Percentiles rank a stretch among this genome's conserved stretches.
These are phyloP conservation scores for Vitis riparia DNA, from an alignment of 164 flowering plant species.

Conservation along the genomic window DNA sequence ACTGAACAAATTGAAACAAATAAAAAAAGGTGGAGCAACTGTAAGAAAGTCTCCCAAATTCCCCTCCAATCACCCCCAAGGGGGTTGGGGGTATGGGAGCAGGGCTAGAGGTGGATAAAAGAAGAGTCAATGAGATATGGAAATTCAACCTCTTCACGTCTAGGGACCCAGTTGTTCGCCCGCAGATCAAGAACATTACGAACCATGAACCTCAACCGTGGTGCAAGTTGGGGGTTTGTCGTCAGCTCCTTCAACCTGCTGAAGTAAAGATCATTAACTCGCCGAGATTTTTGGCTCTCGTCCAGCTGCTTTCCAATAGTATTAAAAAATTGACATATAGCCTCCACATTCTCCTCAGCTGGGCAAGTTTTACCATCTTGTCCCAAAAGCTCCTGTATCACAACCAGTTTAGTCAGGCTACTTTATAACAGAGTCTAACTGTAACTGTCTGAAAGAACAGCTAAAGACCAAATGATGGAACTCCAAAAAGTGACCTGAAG, in stretches of 20 bases:
- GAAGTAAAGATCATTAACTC: slow-evolving; percentile 74
- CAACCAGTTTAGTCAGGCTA: neutral
- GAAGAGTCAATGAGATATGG: neutral
- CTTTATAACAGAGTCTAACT: neutral
- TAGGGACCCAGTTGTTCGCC: slow-evolving; percentile 81
- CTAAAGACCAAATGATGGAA: neutral
- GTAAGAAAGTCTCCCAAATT: too few relatives aligned
- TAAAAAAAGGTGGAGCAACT: too few relatives aligned
- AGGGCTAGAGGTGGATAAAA: neutral
- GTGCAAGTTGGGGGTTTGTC: slow-evolving; percentile 64
- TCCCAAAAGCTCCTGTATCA: slow-evolving; percentile 77
- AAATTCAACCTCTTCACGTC: slow-evolving; percentile 79
- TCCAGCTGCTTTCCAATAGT: slow-evolving; percentile 98
- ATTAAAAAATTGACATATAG: slow-evolving; percentile 88
- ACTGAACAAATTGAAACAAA: too few relatives aligned
- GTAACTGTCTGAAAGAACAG: neutral
- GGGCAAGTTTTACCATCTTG: slow-evolving; percentile 70
- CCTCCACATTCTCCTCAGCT: slow-evolving; percentile 97
- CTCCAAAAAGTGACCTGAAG: slow-evolving; percentile 57
- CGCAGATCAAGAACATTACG: slow-evolving; percentile 85
- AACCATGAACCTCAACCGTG: slow-evolving; percentile 79
- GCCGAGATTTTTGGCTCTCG: slow-evolving; percentile 67
- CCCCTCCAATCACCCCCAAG: too few relatives aligned
- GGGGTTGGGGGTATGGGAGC: too few relatives aligned
- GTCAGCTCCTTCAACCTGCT: slow-evolving; percentile 68